Base-by-base conservation (phyloP, 2,329 filamentous ascomycete species). In the Curvularia sp. region DNA sequence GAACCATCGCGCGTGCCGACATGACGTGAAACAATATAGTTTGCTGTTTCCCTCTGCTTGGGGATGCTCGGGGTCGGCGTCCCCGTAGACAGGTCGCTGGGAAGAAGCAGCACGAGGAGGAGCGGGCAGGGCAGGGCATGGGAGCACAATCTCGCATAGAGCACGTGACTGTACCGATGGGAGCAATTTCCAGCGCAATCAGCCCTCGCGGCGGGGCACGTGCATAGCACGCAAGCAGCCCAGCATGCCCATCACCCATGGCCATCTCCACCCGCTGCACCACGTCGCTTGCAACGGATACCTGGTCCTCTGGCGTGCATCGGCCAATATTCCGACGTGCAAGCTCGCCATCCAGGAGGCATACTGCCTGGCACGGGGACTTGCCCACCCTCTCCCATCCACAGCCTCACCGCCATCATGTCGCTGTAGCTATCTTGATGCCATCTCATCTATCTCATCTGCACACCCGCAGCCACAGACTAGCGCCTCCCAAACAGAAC, bases 31-130 rank as follows among this genome's bases (percentile, higher is more conserved):
- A 33, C 28, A 10, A 42, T 20, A 7, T 24, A 2, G 4, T n/a
- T 6, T 30, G 30, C 20, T 42, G 31, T 5, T n/a, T 30, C 22
- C 33, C 18, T 35, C 12, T 13, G 5, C 10, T 10, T 15, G 18
- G 44, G 9, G n/a, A 12, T 4, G 30, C 9, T 24, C 28, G 48
- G 20, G n/a, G 35, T 51, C 57, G 35, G 57, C 30, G 53, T 56
- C 39, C 55, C 50, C 55, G 47, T 51, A 51, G 43, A 58, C 50
- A 47, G 55, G 50, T 58, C 47, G 18, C 42, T 53, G 57, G 53
- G 49, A 56, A 44, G 50, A 48, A 38, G 57, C 13, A 26, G 43
- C 7, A 18, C 26, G 44, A 15, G 7, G 44, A 20, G 28, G 44
- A 60, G 9, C 9, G 30, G 30, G 9, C 30, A 12, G 9, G 30